phyloP scores from a whole-genome alignment of 1,139 yeast species.

The Saccharomycopsis phalli region DNA sequence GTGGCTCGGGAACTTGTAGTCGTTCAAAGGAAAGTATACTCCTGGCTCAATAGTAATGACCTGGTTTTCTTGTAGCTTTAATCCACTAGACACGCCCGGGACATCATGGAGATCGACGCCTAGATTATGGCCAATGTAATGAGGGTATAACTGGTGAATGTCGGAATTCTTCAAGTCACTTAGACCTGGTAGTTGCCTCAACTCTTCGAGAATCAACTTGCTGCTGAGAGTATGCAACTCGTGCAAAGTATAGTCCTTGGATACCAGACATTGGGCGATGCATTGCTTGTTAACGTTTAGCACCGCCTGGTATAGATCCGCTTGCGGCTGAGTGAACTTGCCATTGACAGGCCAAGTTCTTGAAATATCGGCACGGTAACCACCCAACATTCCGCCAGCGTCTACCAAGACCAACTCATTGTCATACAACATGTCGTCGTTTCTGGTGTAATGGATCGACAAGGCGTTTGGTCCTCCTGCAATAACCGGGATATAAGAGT shows the following conservation, averaged over 20 bases:
- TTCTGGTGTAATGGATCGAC: constrained; percentile 84
- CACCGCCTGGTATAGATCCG: constrained; percentile 82
- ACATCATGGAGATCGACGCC: constrained; percentile 92
- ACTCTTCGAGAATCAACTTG: constrained; percentile 46
- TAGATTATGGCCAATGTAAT: constrained; percentile 89
- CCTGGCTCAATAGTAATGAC: constrained; percentile 96
- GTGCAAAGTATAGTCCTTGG: constrained; percentile 48
- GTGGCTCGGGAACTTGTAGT: constrained; percentile 60
- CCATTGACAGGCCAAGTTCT: constrained; percentile 88
- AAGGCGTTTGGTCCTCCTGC: constrained; percentile 87
- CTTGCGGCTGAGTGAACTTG: constrained; percentile 67
- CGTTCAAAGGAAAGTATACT: constrained; percentile 63
- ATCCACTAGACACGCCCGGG: constrained; percentile 48
- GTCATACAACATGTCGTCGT: constrained; percentile 64
- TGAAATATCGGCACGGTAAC: constrained; percentile 92
- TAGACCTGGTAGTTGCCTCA: constrained; percentile 62
- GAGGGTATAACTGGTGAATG: constrained; percentile 69
- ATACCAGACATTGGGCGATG: constrained; percentile 55
- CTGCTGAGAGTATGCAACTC: constrained; percentile 73
- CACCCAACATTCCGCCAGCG: constrained; percentile 92
- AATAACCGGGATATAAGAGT: constrained; percentile 92
- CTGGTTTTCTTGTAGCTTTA: constrained; percentile 47
- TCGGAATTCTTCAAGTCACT: constrained; percentile 40
- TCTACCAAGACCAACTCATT: constrained; percentile 88
- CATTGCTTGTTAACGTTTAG: constrained; percentile 74